phyloP scores from a whole-genome alignment of 2,329 filamentous ascomycete species.

The Alternaria sp. region DNA sequence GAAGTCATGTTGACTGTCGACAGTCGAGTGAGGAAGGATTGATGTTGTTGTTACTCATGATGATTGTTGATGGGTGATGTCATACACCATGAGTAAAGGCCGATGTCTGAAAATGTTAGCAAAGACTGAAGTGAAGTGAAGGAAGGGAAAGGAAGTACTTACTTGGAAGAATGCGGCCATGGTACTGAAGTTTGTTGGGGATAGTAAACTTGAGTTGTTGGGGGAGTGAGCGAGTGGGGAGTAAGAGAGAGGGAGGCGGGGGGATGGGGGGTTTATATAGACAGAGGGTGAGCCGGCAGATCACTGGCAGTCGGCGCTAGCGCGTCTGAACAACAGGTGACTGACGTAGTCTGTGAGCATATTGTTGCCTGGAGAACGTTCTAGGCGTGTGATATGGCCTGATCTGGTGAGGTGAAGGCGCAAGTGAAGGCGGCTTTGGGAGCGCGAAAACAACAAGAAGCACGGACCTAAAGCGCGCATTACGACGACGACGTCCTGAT shows the following conservation, averaged over 20 bases:
- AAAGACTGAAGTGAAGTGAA: neutral
- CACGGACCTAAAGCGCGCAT: neutral
- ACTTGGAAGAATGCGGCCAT: neutral
- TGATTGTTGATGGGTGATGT: neutral
- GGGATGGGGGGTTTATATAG: neutral
- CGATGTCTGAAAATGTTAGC: neutral
- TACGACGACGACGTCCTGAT: neutral
- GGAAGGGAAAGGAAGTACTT: neutral
- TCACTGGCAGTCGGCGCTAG: neutral
- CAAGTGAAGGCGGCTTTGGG: neutral
- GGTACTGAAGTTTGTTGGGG: neutral
- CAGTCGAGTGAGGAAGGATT: neutral
- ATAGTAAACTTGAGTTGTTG: neutral
- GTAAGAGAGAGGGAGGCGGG: neutral
- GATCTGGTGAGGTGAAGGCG: neutral
- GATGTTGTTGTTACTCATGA: neutral
- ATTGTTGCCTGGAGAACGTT: neutral
- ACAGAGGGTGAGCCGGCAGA: neutral
- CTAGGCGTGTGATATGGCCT: neutral
- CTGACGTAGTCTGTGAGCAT: neutral
- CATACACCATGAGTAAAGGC: slow-evolving; percentile 4
- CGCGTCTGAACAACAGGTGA: neutral
- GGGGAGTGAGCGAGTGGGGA: neutral
- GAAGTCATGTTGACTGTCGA: neutral
- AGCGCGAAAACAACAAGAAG: neutral